Conservation (phyloP, 1,139 yeast species). For the Taphrina populina region DNA sequence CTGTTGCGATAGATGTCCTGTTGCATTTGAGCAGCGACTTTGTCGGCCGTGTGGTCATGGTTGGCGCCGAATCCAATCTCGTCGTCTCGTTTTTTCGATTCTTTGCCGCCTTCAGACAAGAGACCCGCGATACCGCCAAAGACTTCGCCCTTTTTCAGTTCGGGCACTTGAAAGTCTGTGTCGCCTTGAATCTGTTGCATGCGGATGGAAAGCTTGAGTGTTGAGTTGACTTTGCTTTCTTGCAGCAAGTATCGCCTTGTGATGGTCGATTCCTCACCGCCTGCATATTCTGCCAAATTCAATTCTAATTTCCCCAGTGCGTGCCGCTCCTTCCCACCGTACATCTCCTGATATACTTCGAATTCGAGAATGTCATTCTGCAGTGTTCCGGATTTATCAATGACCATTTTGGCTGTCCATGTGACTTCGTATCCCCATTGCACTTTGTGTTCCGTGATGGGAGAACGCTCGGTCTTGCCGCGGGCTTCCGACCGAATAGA, state of each 20-base stretch:
- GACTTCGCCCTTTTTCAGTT: conserved; percentile 41
- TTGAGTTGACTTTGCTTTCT: conserved; percentile 78
- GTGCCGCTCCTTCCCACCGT: conserved; percentile 45
- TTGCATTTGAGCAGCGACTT: conserved; percentile 11
- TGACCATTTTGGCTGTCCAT: conserved; percentile 49
- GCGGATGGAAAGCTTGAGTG: conserved; percentile 56
- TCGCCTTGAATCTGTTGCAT: conserved; percentile 53
- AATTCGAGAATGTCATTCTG: conserved; percentile 43
- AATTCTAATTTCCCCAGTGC: conserved; percentile 65
- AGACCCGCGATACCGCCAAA: conserved; percentile 46
- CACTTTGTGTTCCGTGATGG: conserved; percentile 54
- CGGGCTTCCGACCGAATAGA: conserved; percentile 49
- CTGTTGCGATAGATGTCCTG: conserved; percentile 57
- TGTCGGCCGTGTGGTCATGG: conserved; percentile 14
- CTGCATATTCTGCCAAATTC: conserved; percentile 69
- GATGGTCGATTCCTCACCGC: conserved; percentile 47
- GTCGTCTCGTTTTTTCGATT: conserved; percentile 11
- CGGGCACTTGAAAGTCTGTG: conserved; percentile 41
- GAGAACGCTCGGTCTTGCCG: conserved; percentile 51
- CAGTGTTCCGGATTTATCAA: conserved; percentile 46
- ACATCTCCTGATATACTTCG: conserved; percentile 46
- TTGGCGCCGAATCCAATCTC: conserved; percentile 5
- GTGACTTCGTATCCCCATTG: conserved; percentile 51
- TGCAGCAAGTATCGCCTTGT: conserved; percentile 66
- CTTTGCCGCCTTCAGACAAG: conserved; percentile 41